These are phyloP conservation scores for Tylopilus sp. DNA, from an alignment of 768 basidiomycete genomes.

Conservation along the genomic window DNA sequence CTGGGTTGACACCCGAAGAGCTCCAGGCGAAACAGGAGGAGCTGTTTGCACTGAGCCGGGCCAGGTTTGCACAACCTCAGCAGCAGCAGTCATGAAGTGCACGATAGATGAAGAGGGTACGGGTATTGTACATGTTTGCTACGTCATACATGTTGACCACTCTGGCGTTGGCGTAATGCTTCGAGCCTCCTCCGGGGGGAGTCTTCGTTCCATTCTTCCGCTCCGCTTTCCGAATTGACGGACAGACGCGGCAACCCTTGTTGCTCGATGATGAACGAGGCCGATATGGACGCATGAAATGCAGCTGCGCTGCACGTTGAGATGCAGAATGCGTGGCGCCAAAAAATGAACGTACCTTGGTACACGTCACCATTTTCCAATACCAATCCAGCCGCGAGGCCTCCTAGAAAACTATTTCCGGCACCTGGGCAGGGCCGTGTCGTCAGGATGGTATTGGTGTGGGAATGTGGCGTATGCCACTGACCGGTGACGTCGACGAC, in stretches of 20 bases:
- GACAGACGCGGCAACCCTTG: conserved; percentile 63
- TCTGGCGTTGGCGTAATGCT: conserved; percentile 43
- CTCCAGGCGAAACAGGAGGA: conserved; percentile 83
- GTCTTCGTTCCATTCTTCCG: conserved; percentile 70
- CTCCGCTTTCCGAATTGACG: conserved; percentile 17
- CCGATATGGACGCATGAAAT: conserved; percentile 75
- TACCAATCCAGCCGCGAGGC: conserved; percentile 70
- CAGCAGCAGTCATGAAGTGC: conserved; percentile 33
- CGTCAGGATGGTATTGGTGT: conserved; percentile 2
- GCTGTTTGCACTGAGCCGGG: conserved; percentile 89
- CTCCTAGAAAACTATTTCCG: conserved; percentile 89
- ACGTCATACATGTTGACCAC: conserved; percentile 33
- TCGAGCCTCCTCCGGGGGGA: conserved; percentile 55
- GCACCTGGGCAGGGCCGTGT: conserved; percentile 50
- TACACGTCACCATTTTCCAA: conserved; percentile 55
- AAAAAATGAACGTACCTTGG: conserved; percentile 49
- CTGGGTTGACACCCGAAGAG: conserved; percentile 89
- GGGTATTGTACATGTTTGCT: conserved; percentile 24
- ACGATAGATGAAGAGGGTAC: conserved; percentile 4
- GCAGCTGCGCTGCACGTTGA: conserved; percentile 44
- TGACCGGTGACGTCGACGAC: conserved; percentile 82
- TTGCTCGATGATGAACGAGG: conserved; percentile 83
- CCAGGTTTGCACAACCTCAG: conserved; percentile 66
- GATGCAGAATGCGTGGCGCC: conserved; percentile 4
- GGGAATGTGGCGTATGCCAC: conserved; percentile 8